Evolutionary conservation across 106 monocot genomes (phyloP), one percentile per base, ranked within the genome.

Genomic region (Dendrobium huoshanense): DNA sequence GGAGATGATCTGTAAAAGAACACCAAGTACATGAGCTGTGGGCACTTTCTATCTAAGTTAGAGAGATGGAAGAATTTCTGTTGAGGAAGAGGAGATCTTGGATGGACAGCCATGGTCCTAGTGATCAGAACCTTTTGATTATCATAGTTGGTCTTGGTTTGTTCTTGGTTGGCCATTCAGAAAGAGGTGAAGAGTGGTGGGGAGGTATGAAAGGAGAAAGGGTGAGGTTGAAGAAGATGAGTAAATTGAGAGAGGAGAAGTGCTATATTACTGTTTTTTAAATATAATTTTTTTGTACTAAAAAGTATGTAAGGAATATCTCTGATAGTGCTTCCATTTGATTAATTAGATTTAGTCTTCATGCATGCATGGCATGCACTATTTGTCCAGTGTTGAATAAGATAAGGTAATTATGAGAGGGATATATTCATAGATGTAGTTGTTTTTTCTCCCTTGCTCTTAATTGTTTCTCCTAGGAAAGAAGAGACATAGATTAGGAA

Each of bases 41-140:
- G 83, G 59, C 88, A 88, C 86, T 88, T 86, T 72, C 86, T 88
- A 81, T 88, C 88, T 27, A 88, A 68, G 43, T 88, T 88, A 25
- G 88, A 88, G 81, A 88, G 88, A 17, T 75, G 56, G 58, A 88
- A 75, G 58, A 78, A 10, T 27, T 9, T 77, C 27, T 11, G 9
- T 6, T 85, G 79, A 5, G 70, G 40, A 17, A 48, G 76, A 24
- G 55, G 75, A 29, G 68, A 13, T 68, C 68, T 75, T 80, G 84
- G 82, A 59, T 73, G 41, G 55, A 85, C 82, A 80, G 67, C 29
- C 41, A 72, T 72, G 45, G 80, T 80, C 45, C 70, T 88, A 56
- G 81, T 79, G 79, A 85, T 85, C 82, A 31, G 41, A 20, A 88
- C 84, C 37, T 80, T 61, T 5, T 75, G 79, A 33, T 79, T 9